Percentiles rank a stretch among this genome's conserved stretches.
Evolutionary conservation across 352 stramenopile species (phyloP).

Genomic region (Globisporangium acanthophoron): DNA sequence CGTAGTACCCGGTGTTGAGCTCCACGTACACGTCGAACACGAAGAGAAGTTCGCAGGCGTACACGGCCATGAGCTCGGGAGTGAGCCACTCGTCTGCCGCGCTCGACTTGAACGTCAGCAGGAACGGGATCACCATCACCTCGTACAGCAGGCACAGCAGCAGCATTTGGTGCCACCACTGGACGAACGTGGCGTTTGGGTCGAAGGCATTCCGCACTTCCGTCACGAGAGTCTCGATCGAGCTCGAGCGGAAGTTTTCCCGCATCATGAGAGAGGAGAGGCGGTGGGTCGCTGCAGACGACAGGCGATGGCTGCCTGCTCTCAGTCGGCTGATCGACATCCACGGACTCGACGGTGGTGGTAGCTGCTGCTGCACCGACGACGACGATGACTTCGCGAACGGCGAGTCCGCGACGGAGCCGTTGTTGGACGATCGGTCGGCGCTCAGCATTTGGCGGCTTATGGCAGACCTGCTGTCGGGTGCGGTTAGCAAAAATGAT

Average conservation of each 20-base stretch:
- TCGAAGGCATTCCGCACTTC: constrained; percentile 52
- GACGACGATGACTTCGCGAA: background rate
- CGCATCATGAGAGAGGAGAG: constrained; percentile 9
- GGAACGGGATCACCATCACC: constrained; percentile 41
- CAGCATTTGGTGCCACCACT: constrained; percentile 54
- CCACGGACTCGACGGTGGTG: background rate
- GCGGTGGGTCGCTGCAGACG: constrained; percentile 7
- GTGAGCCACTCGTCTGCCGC: constrained; percentile 13
- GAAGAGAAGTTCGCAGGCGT: constrained; percentile 42
- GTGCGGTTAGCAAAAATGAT: no score
- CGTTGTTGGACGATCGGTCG: constrained; percentile 1
- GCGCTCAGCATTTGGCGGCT: background rate
- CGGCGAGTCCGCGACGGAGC: constrained; percentile 1
- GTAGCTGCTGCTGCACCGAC: background rate
- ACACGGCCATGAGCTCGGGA: constrained; percentile 30
- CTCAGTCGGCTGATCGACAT: constrained; percentile 4
- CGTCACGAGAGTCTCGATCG: constrained; percentile 40
- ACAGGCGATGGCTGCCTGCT: constrained; percentile 4
- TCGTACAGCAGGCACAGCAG: constrained; percentile 52
- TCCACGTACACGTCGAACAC: constrained; percentile 49
- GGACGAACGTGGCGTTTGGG: constrained; percentile 44
- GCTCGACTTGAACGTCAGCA: constrained; percentile 31
- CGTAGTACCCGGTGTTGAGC: constrained; percentile 53
- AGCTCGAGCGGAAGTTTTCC: constrained; percentile 36
- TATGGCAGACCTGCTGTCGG: background rate